A percentile compares a stretch with the other conserved stretches of the same genome.
Evolutionary conservation across 164 flowering plant species (phyloP).

Genomic region (grape (Vitis vinifera)): DNA sequence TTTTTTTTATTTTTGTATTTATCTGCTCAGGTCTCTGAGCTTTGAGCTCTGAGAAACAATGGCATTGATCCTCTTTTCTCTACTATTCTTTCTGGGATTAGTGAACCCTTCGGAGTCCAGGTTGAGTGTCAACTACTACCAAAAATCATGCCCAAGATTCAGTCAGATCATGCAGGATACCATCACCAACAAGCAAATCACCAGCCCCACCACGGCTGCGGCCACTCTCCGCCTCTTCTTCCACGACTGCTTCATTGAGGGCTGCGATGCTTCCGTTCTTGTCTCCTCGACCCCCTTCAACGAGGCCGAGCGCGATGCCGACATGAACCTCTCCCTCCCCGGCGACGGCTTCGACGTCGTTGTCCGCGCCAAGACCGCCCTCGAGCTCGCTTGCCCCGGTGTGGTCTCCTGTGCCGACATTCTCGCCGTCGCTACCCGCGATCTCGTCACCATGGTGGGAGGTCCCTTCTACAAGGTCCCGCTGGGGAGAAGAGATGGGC

Average conservation of each 20-base stretch:
- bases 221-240: slow-evolving; percentile 63
- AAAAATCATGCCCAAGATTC: slow-evolving; percentile 48
- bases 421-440: slow-evolving; percentile 67
- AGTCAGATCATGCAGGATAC: slow-evolving; percentile 39
- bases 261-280: slow-evolving; percentile 72
- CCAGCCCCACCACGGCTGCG: slow-evolving; percentile 60
- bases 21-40: too few relatives aligned
- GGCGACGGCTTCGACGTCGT: slow-evolving; percentile 80
- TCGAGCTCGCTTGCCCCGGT: slow-evolving; percentile 73
- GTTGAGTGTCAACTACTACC: slow-evolving; percentile 37
- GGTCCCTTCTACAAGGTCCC: slow-evolving; percentile 63
- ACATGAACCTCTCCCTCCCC: slow-evolving; percentile 75
- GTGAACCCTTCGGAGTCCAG: slow-evolving; percentile 5
- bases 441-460: slow-evolving; percentile 68
- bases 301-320: slow-evolving; percentile 73
- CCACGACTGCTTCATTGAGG: slow-evolving; percentile 60
- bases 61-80: not conserved
- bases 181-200: slow-evolving; percentile 50
- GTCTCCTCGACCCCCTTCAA: slow-evolving; percentile 52
- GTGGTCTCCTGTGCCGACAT: slow-evolving; percentile 83
- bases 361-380: slow-evolving; percentile 64
- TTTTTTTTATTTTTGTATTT: too few relatives aligned
- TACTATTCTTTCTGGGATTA: not conserved
- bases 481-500: slow-evolving; percentile 59
- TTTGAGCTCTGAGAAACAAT: too few relatives aligned